Evolutionary conservation across 2,329 filamentous ascomycete genomes (phyloP).

Genomic region (Clonostachys rosea): DNA sequence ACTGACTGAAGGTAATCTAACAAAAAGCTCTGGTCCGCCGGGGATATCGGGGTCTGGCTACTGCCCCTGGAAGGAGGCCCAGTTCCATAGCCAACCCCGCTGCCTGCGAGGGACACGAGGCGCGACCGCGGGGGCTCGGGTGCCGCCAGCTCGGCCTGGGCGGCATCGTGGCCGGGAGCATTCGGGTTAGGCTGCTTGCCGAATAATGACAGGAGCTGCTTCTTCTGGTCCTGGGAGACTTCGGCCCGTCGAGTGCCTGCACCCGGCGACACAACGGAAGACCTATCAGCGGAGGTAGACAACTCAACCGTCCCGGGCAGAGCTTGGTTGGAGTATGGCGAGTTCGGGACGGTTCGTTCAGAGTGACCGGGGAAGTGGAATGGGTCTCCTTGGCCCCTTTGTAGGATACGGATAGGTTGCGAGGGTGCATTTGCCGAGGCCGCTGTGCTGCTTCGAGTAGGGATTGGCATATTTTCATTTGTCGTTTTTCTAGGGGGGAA

Average conservation of each 20-base stretch:
- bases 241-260: conserved; percentile 8
- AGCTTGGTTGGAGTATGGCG: conserved; percentile 1
- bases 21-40: conserved; percentile 71
- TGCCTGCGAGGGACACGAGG: background rate
- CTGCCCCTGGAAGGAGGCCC: conserved; percentile 30
- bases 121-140: conserved; percentile 2
- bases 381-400: conserved; percentile 21
- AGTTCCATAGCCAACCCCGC: conserved; percentile 1
- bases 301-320: conserved; percentile 3
- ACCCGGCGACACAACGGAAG: conserved; percentile 9
- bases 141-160: background rate
- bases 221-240: conserved; percentile 22
- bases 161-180: background rate
- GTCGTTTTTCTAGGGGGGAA: background rate
- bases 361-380: conserved; percentile 2
- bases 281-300: conserved; percentile 9
- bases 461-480: background rate
- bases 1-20: conserved; percentile 66
- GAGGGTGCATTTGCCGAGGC: background rate
- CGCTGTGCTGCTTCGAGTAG: background rate
- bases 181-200: conserved; percentile 24
- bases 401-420: conserved; percentile 21
- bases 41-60: conserved; percentile 54
- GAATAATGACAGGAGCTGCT: conserved; percentile 57
- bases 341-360: background rate